These are phyloP conservation scores for Coelastrella sp. DNA, from an alignment of 139 green algal genomes.

Conservation along the genomic window DNA sequence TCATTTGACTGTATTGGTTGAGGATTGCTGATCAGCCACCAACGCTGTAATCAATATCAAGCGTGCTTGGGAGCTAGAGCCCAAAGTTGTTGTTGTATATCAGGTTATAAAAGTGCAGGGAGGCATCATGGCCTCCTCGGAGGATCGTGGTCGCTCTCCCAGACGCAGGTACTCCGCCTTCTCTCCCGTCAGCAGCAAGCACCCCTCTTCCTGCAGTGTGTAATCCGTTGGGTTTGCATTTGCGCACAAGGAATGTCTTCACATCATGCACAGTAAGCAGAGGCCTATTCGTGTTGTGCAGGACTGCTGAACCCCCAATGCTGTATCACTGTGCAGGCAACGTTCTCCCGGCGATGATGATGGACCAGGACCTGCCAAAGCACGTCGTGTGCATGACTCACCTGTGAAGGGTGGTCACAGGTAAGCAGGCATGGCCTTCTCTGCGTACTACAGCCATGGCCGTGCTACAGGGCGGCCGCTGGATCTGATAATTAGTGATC, in stretches of 20 bases:
- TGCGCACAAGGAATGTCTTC: too few relatives aligned
- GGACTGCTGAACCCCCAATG: neutral
- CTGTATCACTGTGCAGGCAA: constrained; percentile 1
- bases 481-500: too few relatives aligned
- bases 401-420: constrained; percentile 14
- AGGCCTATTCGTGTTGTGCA: too few relatives aligned
- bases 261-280: too few relatives aligned
- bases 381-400: neutral
- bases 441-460: neutral
- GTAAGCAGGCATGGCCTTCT: neutral
- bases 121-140: constrained; percentile 20
- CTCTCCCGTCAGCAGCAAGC: neutral
- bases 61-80: neutral
- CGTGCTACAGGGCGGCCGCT: neutral
- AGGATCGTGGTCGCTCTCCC: constrained; percentile 1
- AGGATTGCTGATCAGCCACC: neutral
- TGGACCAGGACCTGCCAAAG: neutral
- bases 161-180: constrained; percentile 7
- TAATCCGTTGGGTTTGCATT: too few relatives aligned
- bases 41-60: neutral
- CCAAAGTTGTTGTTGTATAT: neutral
- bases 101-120: neutral
- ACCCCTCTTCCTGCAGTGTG: neutral
- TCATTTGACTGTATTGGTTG: too few relatives aligned
- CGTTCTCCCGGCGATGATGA: constrained; percentile 6